Base-by-base conservation (phyloP, 306 rosid species). In the Vigna trinervia region DNA sequence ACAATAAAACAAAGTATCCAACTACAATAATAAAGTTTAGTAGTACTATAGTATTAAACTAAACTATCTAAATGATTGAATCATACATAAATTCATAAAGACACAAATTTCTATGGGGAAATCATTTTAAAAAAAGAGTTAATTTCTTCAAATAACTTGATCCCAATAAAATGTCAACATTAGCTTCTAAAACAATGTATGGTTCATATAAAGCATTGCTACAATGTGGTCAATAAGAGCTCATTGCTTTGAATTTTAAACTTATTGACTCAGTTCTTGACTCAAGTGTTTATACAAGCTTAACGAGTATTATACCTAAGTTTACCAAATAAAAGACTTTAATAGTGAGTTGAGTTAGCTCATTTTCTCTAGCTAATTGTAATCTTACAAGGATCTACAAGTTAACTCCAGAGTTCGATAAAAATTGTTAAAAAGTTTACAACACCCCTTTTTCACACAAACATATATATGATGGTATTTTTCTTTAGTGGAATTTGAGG, bases 401-500 rank as follows among this genome's bases (percentile, higher is more conserved):
- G 60, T 4, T 11, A 22, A 11, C 17, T 26, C 4, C 2, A 58
- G 38, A 58, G n/a, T 58, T 58, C 13, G 2, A 26, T 28, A 22
- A 56, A 26, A 17, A 57, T 1, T 14, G 15, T 57, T 20, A 9
- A 10, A 41, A 66, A n/a, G 56, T 23, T 66, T 28, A 36, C 30
- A 76, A 23, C 56, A 77, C n/a, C 65, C 45, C 47, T 54, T 22
- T 26, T 22, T n/a, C 32, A 22, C 32, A 13, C 20, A 32, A 23
- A 12, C 6, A 7, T 3, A 15, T 23, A 57, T 7, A 38, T 22
- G 45, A 76, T 64, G 64, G 9, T 38, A 64, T 50, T 76, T 38
- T 65, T 26, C 65, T 52, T 52, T 53, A 23, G 13, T 22, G 45
- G 15, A 38, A 22, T 50, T 20, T 36, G 64, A 63, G 15, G 80